Evolutionary conservation across 2,329 filamentous ascomycete species (phyloP).

Genomic region (Ceratocystis cubensis): DNA sequence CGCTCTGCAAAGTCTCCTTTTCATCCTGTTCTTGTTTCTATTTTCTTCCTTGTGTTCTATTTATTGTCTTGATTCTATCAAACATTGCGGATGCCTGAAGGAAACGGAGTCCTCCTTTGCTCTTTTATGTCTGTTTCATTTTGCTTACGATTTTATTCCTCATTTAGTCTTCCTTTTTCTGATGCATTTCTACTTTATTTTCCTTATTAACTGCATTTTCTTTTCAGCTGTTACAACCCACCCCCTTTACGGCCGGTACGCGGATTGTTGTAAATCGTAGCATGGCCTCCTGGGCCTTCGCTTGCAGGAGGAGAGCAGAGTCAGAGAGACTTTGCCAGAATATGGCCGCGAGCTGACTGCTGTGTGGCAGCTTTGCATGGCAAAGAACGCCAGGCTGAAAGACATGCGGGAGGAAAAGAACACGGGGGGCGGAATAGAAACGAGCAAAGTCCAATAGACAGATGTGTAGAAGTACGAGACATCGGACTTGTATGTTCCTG

Average conservation of each 20-base stretch:
- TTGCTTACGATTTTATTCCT: no score
- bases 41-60: no score
- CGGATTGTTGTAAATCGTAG: background rate
- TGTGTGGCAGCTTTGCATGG: background rate
- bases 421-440: background rate
- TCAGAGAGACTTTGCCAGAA: background rate
- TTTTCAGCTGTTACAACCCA: background rate
- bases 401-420: background rate
- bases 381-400: constrained; percentile 7
- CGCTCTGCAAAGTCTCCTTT: no score
- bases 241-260: background rate
- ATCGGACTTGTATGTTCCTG: background rate
- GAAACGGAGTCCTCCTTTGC: no score
- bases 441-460: no score
- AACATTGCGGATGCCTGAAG: no score
- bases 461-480: background rate
- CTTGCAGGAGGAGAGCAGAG: background rate
- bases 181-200: no score
- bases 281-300: background rate
- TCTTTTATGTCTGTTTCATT: no score
- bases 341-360: background rate
- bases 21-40: no score
- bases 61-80: no score
- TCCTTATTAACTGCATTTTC: no score
- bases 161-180: no score